Percentiles rank a stretch among this genome's conserved stretches.
phyloP scores from a whole-genome alignment of 176 grass and related monocot species.

The Juncus inflexus region DNA sequence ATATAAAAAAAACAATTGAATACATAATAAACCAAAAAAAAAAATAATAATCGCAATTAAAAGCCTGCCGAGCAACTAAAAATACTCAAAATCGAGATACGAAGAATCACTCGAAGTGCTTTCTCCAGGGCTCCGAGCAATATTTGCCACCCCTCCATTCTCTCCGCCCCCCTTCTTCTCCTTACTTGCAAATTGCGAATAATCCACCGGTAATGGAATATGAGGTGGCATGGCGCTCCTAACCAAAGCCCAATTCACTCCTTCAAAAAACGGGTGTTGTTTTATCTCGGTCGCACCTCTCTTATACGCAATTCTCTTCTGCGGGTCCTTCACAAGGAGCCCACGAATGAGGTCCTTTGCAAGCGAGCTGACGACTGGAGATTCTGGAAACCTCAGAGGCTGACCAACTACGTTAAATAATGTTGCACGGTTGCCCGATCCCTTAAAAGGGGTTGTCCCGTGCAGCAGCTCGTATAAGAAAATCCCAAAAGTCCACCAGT shows the following conservation, averaged over 20 bases:
- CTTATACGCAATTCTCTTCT: constrained; percentile 46
- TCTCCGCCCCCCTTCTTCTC: constrained; percentile 12
- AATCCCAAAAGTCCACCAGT: constrained; percentile 95
- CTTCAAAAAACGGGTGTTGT: constrained; percentile 84
- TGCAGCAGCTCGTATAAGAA: constrained; percentile 83
- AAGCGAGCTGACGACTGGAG: constrained; percentile 46
- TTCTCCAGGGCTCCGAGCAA: constrained; percentile 25
- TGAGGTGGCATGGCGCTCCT: constrained; percentile 68
- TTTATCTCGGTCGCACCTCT: constrained; percentile 79
- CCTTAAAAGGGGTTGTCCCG: constrained; percentile 87
- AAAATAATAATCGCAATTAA: no score
- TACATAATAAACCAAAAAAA: no score
- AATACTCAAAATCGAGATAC: constrained; percentile 69
- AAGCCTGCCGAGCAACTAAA: constrained; percentile 31
- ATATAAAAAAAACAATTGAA: no score
- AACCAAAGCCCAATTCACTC: constrained; percentile 87
- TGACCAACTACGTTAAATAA: constrained; percentile 85
- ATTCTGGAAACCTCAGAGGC: constrained; percentile 75
- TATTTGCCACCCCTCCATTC: constrained; percentile 22
- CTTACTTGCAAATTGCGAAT: constrained; percentile 24
- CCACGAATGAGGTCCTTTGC: constrained; percentile 74
- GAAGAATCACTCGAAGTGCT: constrained; percentile 45
- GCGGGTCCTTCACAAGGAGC: constrained; percentile 82
- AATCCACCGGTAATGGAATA: constrained; percentile 37
- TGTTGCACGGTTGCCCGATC: constrained; percentile 77